phyloP scores from a whole-genome alignment of 768 basidiomycete species.

The Rubroboletus satanas region DNA sequence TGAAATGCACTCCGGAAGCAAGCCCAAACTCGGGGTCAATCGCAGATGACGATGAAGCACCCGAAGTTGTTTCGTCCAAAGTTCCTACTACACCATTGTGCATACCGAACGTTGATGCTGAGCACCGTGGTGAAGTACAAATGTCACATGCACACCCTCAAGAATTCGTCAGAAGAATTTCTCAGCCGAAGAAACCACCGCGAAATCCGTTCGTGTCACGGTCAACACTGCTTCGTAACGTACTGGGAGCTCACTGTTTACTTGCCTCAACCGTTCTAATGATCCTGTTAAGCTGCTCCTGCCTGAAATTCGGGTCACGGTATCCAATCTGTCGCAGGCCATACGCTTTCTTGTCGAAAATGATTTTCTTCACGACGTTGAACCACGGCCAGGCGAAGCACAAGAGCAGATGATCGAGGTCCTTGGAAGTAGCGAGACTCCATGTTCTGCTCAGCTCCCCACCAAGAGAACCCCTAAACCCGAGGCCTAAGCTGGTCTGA shows the following conservation, averaged over 20 bases:
- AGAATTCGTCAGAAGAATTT: slow-evolving; percentile 21
- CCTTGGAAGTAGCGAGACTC: slow-evolving; percentile 29
- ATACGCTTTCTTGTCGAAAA: slow-evolving; percentile 89
- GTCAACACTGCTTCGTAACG: slow-evolving; percentile 74
- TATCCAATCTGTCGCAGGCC: slow-evolving; percentile 90
- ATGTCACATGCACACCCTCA: neutral
- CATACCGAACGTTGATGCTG: slow-evolving; percentile 7
- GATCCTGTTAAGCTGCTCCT: slow-evolving; percentile 56
- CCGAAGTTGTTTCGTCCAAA: slow-evolving; percentile 61
- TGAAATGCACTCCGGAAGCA: slow-evolving; percentile 1
- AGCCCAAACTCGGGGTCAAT: slow-evolving; percentile 22
- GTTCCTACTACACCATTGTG: slow-evolving; percentile 7
- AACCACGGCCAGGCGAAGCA: slow-evolving; percentile 76
- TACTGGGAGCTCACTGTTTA: slow-evolving; percentile 33
- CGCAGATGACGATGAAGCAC: slow-evolving; percentile 42
- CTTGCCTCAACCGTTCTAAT: slow-evolving; percentile 3
- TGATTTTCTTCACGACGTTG: slow-evolving; percentile 78
- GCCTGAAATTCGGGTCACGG: slow-evolving; percentile 82
- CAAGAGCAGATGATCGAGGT: slow-evolving; percentile 61
- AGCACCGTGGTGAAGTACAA: slow-evolving; percentile 4
- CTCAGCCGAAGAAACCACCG: slow-evolving; percentile 48
- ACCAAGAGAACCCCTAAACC: neutral
- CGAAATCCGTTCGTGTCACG: slow-evolving; percentile 65
- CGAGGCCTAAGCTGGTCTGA: neutral
- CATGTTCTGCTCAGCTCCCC: neutral